Evolutionary conservation across 257 asterid species (phyloP), one percentile per base, ranked within the genome.

Genomic region (Solanum paucissectum): DNA sequence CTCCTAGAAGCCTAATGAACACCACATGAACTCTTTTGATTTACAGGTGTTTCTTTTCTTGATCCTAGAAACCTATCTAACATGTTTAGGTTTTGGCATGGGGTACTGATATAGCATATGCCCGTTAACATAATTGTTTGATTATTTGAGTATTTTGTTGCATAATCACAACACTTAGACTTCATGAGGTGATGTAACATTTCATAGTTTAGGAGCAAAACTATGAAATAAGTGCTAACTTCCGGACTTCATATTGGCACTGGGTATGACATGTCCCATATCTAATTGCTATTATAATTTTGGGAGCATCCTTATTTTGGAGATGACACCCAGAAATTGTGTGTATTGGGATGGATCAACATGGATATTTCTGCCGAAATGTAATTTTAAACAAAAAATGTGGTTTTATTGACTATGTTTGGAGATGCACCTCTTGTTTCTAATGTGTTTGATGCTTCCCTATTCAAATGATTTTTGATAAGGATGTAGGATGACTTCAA

Each of bases 21-120:
- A 91, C 37, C 98, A 94, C 85, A 89, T 95, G 94, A 94, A 95
- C 89, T 91, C 96, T 42, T 95, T 95, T 68, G 98, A 98, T 86
- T 90, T 95, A 90, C 98, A 93, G 96, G 96, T 94, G 89, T 79
- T 77, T 87, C 86, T 89, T 25, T 29, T 90, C 91, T 69, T 34
- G 88, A 73, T 87, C 52, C 69, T 82, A 32, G 72, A 83, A 86
- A 27, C 42, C 6, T 82, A 27, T 32, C 12, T 82, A 16, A 14
- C 23, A 79, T 79, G 27, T 79, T 79, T 44, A 77, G 40, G 66
- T 44, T 27, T 49, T 25, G 84, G 3, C 64, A 44, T 44, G 66
- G 64, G 62, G 14, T 44, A 16, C 38, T 79, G 25, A 79, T 16
- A 44, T 25, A 29, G 16, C 64, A 14, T 42, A 37, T 42, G 87